These are phyloP conservation scores for Quercus agrifolia DNA, from an alignment of 306 rosid species.

Conservation along the genomic window DNA sequence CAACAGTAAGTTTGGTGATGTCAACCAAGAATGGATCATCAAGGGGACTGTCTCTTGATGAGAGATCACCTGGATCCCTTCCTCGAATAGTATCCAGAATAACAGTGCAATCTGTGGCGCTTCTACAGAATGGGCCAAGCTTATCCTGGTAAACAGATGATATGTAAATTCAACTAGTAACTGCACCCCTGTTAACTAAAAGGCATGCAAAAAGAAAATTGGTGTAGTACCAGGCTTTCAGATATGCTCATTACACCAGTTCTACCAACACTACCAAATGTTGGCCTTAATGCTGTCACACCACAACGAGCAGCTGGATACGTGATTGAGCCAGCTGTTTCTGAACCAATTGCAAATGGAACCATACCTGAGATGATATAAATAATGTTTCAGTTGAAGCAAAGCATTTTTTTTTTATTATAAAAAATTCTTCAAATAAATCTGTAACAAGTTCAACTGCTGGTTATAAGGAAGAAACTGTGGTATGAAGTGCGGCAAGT, in stretches of 20 bases:
- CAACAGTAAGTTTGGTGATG: constrained; percentile 57
- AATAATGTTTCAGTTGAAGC: constrained; percentile 1
- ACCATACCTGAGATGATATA: constrained; percentile 53
- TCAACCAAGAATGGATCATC: constrained; percentile 64
- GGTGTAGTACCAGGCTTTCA: constrained; percentile 61
- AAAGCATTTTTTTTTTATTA: not conserved
- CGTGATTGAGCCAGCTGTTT: constrained; percentile 75
- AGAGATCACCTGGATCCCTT: constrained; percentile 60
- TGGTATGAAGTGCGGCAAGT: not conserved
- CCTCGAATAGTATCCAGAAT: constrained; percentile 66
- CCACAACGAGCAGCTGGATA: constrained; percentile 76
- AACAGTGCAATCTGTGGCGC: constrained; percentile 62
- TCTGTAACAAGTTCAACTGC: not conserved
- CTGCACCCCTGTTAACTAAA: not conserved
- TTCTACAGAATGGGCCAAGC: constrained; percentile 81
- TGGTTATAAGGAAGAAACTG: not conserved
- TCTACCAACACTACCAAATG: constrained; percentile 71
- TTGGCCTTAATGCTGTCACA: constrained; percentile 67
- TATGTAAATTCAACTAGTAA: constrained; percentile 16
- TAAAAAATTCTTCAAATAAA: not conserved
- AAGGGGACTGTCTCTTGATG: constrained; percentile 53
- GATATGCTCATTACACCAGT: constrained; percentile 86
- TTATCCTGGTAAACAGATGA: constrained; percentile 52
- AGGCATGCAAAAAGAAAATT: constrained; percentile 2
- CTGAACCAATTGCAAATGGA: constrained; percentile 78